These are phyloP conservation scores for Stephania cephalantha DNA, from an alignment of 164 flowering plant species.

Conservation along the genomic window DNA sequence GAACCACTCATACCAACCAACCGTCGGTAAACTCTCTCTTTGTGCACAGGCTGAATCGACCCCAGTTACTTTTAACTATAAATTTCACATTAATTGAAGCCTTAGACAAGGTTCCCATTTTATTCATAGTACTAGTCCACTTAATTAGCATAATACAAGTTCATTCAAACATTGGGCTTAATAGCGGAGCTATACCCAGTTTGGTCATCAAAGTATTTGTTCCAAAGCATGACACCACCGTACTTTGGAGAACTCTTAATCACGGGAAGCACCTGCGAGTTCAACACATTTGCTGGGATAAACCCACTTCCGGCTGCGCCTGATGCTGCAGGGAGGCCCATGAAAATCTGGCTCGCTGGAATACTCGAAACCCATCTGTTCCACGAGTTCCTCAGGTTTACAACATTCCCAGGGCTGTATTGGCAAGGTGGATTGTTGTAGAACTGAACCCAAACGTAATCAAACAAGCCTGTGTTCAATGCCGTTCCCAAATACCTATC, in stretches of 20 bases:
- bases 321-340: slow-evolving; percentile 25
- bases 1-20: too few species aligned
- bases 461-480: slow-evolving; percentile 22
- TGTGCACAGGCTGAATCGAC: too few species aligned
- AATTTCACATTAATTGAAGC: too few species aligned
- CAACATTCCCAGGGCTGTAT: slow-evolving; percentile 9
- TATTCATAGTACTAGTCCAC: too few species aligned
- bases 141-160: too few species aligned
- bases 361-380: slow-evolving; percentile 16
- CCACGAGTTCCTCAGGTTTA: slow-evolving; percentile 15
- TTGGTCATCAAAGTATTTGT: slow-evolving; percentile 34
- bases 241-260: slow-evolving; percentile 39
- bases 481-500: slow-evolving; percentile 17
- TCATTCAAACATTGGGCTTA: slow-evolving; percentile 6
- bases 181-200: slow-evolving; percentile 27
- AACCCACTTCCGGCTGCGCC: slow-evolving; percentile 54
- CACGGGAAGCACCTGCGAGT: slow-evolving; percentile 32
- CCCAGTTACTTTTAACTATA: too few species aligned
- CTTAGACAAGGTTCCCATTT: too few species aligned
- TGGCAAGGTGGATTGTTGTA: slow-evolving; percentile 26
- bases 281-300: slow-evolving; percentile 33
- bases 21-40: too few species aligned
- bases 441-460: slow-evolving; percentile 27
- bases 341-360: slow-evolving; percentile 12
- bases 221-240: slow-evolving; percentile 63